Conservation (phyloP, 345 rosid genomes). For the Ricinus communis region DNA sequence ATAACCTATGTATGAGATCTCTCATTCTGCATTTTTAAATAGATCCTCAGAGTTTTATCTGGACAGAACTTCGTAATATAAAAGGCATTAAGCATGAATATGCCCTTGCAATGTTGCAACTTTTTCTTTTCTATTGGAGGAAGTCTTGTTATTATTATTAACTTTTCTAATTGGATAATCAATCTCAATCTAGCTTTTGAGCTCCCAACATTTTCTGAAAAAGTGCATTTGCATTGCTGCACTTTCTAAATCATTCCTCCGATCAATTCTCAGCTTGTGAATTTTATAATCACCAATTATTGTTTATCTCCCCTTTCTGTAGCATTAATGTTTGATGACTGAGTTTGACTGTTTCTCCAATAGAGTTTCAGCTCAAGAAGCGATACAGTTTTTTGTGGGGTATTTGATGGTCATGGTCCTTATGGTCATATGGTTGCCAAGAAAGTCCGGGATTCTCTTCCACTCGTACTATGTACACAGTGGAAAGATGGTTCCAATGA, state of each 20-base stretch:
- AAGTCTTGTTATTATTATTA: neutral
- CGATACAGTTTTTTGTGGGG: conserved; percentile 80
- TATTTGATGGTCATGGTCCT: conserved; percentile 98
- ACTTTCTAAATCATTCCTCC: neutral
- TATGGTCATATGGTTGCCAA: conserved; percentile 93
- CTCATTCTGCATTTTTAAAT: neutral
- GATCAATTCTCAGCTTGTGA: neutral
- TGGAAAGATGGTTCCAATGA: conserved; percentile 45
- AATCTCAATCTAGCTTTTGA: neutral
- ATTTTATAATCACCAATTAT: neutral
- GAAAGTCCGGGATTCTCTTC: conserved; percentile 87
- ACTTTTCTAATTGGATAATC: neutral
- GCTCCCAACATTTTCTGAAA: neutral
- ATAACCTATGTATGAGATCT: neutral
- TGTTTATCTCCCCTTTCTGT: neutral
- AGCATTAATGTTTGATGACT: conserved; percentile 15
- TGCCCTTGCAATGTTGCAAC: neutral
- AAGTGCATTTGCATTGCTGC: neutral
- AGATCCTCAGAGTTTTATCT: neutral
- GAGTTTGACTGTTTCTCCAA: conserved; percentile 31
- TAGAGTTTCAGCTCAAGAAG: conserved; percentile 74
- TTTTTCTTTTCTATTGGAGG: neutral
- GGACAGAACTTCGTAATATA: neutral
- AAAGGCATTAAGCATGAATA: neutral
- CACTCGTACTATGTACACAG: conserved; percentile 53